Evolutionary conservation across 495 filamentous ascomycete species (phyloP).

Genomic region (Podospora pseudopauciseta): DNA sequence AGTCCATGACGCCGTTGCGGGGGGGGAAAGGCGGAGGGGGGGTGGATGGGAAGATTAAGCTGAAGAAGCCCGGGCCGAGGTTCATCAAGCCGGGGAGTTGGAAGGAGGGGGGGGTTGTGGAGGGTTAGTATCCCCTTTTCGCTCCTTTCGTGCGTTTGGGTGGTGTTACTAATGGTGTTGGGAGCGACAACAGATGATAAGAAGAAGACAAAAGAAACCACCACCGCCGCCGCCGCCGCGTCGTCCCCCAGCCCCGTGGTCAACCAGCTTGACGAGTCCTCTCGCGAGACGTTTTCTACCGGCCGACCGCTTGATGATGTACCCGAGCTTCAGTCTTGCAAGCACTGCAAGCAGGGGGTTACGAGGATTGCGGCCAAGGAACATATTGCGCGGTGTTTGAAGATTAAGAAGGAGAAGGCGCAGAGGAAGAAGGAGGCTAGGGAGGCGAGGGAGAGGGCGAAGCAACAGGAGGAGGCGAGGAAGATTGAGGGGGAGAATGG

Average conservation of each 20-base stretch:
- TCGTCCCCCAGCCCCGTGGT: constrained; percentile 54
- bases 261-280: constrained; percentile 67
- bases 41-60: constrained; percentile 48
- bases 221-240: constrained; percentile 37
- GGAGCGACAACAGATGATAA: constrained; percentile 34
- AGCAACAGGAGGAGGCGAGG: constrained; percentile 57
- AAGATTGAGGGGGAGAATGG: constrained; percentile 59
- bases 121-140: constrained; percentile 45
- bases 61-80: constrained; percentile 62
- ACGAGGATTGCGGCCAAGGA: constrained; percentile 57
- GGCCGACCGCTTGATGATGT: constrained; percentile 68
- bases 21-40: neutral
- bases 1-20: constrained; percentile 34
- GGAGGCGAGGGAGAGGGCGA: constrained; percentile 66
- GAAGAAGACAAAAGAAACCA: constrained; percentile 39
- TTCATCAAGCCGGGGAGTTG: constrained; percentile 54
- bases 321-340: constrained; percentile 69
- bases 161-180: constrained; percentile 30
- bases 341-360: constrained; percentile 74
- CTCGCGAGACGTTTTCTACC: constrained; percentile 66
- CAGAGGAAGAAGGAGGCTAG: constrained; percentile 77
- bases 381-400: constrained; percentile 67
- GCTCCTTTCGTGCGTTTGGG: neutral
- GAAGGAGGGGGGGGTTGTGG: constrained; percentile 48
- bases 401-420: constrained; percentile 69